Percentiles rank a stretch among this genome's conserved stretches.
Conservation (phyloP, 2,329 filamentous ascomycete species). For the Onygenales sp. region DNA sequence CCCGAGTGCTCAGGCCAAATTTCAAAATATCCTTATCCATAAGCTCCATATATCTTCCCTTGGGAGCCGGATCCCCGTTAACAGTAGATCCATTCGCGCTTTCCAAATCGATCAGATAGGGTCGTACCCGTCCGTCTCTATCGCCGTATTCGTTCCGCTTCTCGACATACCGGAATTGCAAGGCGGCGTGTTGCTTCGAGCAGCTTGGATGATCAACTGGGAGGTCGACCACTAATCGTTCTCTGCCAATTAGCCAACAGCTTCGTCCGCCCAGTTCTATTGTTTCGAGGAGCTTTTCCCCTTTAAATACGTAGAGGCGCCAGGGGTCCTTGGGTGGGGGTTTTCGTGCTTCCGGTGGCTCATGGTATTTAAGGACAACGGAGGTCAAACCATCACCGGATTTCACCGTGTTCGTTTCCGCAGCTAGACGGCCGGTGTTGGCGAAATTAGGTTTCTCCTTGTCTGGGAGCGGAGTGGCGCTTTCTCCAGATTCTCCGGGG, state of each 20-base stretch:
- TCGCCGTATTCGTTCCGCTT: conserved; percentile 83
- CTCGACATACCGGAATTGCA: conserved; percentile 82
- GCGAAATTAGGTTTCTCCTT: conserved; percentile 82
- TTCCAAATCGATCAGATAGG: conserved; percentile 88
- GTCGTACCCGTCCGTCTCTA: conserved; percentile 65
- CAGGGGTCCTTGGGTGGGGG: conserved; percentile 68
- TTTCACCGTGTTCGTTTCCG: conserved; percentile 74
- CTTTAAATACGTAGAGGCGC: conserved; percentile 92
- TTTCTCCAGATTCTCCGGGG: conserved; percentile 16
- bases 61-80: conserved; percentile 64
- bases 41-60: conserved; percentile 74
- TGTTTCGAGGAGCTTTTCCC: conserved; percentile 67
- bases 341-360: conserved; percentile 86
- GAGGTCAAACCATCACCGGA: conserved; percentile 47
- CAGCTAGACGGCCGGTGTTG: conserved; percentile 71
- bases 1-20: conserved; percentile 79
- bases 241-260: conserved; percentile 85
- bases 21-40: conserved; percentile 79
- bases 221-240: conserved; percentile 71
- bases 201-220: conserved; percentile 81
- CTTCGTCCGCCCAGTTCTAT: conserved; percentile 65
- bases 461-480: conserved; percentile 22
- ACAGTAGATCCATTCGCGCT: conserved; percentile 83
- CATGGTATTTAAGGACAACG: conserved; percentile 88
- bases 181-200: conserved; percentile 89